A percentile compares a stretch with the other conserved stretches of the same genome.
phyloP scores from a whole-genome alignment of 176 grass and related monocot genomes.

The Cocos nucifera region DNA sequence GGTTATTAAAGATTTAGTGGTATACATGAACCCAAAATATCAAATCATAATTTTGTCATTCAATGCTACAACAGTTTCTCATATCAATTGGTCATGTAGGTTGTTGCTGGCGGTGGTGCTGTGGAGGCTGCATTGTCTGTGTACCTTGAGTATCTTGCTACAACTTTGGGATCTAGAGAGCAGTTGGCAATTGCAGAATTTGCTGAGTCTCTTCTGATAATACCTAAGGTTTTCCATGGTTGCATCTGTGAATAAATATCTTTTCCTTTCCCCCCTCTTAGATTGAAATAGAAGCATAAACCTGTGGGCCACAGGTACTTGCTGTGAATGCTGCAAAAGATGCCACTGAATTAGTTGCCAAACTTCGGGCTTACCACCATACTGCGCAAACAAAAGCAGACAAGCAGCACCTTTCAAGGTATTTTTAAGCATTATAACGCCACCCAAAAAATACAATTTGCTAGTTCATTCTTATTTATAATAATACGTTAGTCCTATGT shows the following conservation, averaged over 20 bases:
- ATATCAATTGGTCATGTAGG: slow-evolving; percentile 20
- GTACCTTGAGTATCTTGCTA: slow-evolving; percentile 83
- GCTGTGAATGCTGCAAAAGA: slow-evolving; percentile 94
- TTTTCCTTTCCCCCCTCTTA: not conserved
- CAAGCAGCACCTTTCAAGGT: slow-evolving; percentile 91
- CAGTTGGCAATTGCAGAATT: slow-evolving; percentile 77
- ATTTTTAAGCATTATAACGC: not conserved
- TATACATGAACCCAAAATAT: too few species aligned
- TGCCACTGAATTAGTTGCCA: slow-evolving; percentile 77
- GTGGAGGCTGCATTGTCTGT: slow-evolving; percentile 80
- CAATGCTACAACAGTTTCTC: too few species aligned
- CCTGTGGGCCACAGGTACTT: slow-evolving; percentile 38
- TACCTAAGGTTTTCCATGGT: slow-evolving; percentile 51
- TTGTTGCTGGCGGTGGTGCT: slow-evolving; percentile 93
- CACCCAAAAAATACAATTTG: not conserved
- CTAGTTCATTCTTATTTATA: too few species aligned
- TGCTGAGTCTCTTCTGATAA: slow-evolving; percentile 74
- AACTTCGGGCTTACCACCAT: slow-evolving; percentile 87
- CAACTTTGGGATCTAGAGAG: slow-evolving; percentile 77
- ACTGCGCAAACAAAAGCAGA: slow-evolving; percentile 81
- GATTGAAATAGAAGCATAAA: slow-evolving; percentile 1
- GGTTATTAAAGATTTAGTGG: too few species aligned
- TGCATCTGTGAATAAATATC: not conserved
- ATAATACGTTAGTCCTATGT: too few species aligned
- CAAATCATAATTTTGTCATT: too few species aligned